A percentile compares a stretch with the other conserved stretches of the same genome.
Conservation (phyloP, 495 filamentous ascomycete species). For the Pyrenula massariospora region DNA sequence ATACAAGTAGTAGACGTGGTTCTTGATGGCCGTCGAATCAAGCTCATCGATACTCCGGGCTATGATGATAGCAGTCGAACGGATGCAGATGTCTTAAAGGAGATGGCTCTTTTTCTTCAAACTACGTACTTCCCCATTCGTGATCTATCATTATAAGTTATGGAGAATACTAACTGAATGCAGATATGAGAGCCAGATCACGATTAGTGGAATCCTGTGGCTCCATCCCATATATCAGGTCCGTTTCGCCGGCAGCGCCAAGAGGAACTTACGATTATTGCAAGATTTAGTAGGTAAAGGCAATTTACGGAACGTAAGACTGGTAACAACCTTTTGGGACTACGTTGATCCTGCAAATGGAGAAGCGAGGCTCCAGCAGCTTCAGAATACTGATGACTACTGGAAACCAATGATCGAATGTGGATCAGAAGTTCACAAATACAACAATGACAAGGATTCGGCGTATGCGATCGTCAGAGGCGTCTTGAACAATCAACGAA, state of each 20-base stretch:
- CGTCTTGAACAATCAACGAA: background rate
- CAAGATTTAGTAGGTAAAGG: background rate
- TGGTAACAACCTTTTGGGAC: background rate
- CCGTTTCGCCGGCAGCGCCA: slow-evolving; percentile 6
- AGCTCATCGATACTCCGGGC: slow-evolving; percentile 36
- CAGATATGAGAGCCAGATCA: slow-evolving; percentile 8
- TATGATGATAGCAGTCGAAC: slow-evolving; percentile 34
- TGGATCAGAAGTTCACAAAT: slow-evolving; percentile 6
- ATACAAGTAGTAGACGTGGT: background rate
- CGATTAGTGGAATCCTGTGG: too few relatives aligned
- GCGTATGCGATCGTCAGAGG: slow-evolving; percentile 15
- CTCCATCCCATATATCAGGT: slow-evolving; percentile 14
- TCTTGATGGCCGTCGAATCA: background rate
- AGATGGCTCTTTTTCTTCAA: slow-evolving; percentile 12
- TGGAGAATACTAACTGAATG: slow-evolving; percentile 3
- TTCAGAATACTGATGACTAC: background rate
- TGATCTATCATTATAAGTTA: slow-evolving; percentile 1
- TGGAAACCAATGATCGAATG: background rate
- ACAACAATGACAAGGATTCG: slow-evolving; percentile 17
- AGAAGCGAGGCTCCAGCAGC: background rate
- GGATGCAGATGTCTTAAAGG: slow-evolving; percentile 26
- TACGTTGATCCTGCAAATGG: background rate
- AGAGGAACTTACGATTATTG: slow-evolving; percentile 4
- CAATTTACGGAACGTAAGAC: background rate
- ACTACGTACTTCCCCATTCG: slow-evolving; percentile 6